These are phyloP conservation scores for Tolypocladium album DNA, from an alignment of 2,329 filamentous ascomycete species.

Conservation along the genomic window DNA sequence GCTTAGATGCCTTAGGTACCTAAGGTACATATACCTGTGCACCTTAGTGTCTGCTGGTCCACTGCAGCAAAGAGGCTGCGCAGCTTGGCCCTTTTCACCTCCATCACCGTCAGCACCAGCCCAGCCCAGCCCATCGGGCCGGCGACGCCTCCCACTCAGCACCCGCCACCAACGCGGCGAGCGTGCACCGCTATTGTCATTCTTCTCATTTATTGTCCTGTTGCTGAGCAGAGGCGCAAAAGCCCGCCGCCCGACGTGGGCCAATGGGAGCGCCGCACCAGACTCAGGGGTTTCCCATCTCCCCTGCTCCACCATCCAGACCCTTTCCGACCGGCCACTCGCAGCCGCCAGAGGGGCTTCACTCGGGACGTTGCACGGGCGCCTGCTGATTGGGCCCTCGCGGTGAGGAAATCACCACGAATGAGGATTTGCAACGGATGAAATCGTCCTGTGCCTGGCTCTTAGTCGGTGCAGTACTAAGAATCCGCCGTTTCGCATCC, in stretches of 20 bases:
- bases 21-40: too few relatives aligned
- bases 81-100: not conserved
- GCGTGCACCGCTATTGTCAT: not conserved
- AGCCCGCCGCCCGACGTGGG: not conserved
- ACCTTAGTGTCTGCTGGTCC: not conserved
- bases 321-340: not conserved
- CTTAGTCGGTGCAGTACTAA: not conserved
- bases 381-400: not conserved
- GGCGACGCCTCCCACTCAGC: not conserved
- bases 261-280: not conserved
- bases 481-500: not conserved
- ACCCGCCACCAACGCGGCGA: not conserved
- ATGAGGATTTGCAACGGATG: not conserved
- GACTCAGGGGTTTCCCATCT: not conserved
- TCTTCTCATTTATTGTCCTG: not conserved
- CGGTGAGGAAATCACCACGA: not conserved
- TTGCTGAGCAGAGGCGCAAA: not conserved
- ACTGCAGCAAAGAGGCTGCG: not conserved
- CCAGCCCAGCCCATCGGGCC: not conserved
- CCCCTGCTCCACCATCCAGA: not conserved
- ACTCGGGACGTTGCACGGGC: not conserved
- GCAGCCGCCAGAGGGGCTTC: not conserved
- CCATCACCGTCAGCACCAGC: not conserved
- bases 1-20: too few relatives aligned
- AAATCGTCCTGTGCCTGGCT: not conserved